A percentile compares a stretch with the other conserved stretches of the same genome.
These are phyloP conservation scores for Nemania abortiva DNA, from an alignment of 2,329 filamentous ascomycete genomes.

Conservation along the genomic window DNA sequence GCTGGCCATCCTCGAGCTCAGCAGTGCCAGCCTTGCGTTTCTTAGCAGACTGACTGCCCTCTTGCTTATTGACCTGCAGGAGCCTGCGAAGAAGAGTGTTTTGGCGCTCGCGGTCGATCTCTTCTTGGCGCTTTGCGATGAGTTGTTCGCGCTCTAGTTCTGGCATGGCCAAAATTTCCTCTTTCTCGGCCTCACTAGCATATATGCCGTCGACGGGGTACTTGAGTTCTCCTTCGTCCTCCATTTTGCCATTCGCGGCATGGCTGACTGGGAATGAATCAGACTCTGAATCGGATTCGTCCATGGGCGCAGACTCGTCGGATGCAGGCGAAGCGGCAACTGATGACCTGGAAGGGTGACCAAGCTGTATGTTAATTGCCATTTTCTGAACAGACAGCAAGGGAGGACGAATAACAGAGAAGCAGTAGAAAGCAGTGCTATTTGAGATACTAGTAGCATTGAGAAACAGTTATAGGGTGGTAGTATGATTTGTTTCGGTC, in stretches of 20 bases:
- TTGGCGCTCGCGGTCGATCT: constrained; percentile 85
- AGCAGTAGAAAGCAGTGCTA: not conserved
- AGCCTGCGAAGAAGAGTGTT: constrained; percentile 84
- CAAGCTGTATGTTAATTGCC: constrained; percentile 22
- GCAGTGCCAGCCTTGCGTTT: constrained; percentile 84
- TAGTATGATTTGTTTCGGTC: not conserved
- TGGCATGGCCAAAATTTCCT: constrained; percentile 83
- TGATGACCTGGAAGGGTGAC: constrained; percentile 69
- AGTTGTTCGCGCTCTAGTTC: constrained; percentile 93
- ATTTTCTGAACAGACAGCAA: not conserved
- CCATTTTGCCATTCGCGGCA: constrained; percentile 49
- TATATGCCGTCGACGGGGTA: constrained; percentile 93
- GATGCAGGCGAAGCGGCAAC: constrained; percentile 78
- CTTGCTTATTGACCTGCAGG: constrained; percentile 72
- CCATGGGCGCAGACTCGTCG: constrained; percentile 86
- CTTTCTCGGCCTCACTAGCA: constrained; percentile 78
- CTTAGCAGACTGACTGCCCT: constrained; percentile 70
- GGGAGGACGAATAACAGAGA: not conserved
- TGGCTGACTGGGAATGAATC: constrained; percentile 63
- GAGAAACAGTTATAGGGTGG: not conserved
- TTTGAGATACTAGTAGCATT: not conserved
- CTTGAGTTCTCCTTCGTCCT: constrained; percentile 66
- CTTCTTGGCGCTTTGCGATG: constrained; percentile 85
- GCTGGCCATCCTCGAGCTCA: constrained; percentile 81
- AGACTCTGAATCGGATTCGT: constrained; percentile 85